phyloP scores from a whole-genome alignment of 2,329 filamentous ascomycete species.

The Neurospora crassa region DNA sequence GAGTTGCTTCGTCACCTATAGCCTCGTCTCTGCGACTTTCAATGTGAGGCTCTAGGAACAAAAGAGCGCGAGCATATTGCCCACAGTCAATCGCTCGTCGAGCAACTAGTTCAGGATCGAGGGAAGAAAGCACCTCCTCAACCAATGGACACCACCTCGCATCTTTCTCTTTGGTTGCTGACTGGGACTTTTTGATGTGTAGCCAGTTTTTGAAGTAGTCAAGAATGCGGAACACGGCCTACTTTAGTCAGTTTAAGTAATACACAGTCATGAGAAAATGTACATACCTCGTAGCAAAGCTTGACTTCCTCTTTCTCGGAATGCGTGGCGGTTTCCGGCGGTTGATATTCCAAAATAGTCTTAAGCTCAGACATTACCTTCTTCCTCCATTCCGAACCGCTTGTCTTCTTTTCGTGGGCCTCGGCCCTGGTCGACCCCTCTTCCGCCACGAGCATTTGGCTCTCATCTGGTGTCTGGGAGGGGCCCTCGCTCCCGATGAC shows the following conservation, averaged over 20 bases:
- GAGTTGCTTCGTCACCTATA: constrained; percentile 37
- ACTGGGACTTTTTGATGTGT: constrained; percentile 55
- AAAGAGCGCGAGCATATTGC: constrained; percentile 83
- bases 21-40: constrained; percentile 45
- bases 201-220: constrained; percentile 91
- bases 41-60: constrained; percentile 81
- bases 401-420: constrained; percentile 10
- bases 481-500: constrained; percentile 54
- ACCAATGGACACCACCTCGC: constrained; percentile 41
- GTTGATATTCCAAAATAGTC: constrained; percentile 58
- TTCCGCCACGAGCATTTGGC: not conserved
- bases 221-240: constrained; percentile 82
- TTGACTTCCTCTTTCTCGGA: constrained; percentile 66
- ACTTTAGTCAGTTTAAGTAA: constrained; percentile 11
- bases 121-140: constrained; percentile 43
- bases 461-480: not conserved
- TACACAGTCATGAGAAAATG: not conserved
- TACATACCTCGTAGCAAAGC: constrained; percentile 72
- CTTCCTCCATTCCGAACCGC: constrained; percentile 30
- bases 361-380: constrained; percentile 66
- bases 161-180: constrained; percentile 27
- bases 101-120: constrained; percentile 68
- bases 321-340: constrained; percentile 41
- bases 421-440: not conserved
- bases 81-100: constrained; percentile 85